Conservation (phyloP, 1,284 basidiomycete species). For the Malassezia vespertilionis region DNA sequence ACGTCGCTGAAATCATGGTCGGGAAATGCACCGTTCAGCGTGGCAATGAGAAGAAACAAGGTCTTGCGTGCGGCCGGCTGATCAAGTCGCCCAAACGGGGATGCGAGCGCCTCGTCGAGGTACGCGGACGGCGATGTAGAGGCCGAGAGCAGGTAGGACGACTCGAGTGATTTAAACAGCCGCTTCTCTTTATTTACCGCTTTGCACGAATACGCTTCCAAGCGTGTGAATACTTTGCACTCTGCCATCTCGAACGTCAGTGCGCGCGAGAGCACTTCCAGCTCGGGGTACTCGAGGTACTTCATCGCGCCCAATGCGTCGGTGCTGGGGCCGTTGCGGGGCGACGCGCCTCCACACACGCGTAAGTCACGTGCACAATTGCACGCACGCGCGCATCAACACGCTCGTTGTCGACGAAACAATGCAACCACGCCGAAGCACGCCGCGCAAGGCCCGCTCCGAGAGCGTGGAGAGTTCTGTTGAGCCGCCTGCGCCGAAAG, state of each 20-base stretch:
- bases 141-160: conserved; percentile 34
- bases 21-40: conserved; percentile 91
- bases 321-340: background rate
- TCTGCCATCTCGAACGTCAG: conserved; percentile 65
- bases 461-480: conserved; percentile 6
- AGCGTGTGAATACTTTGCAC: conserved; percentile 77
- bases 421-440: conserved; percentile 18
- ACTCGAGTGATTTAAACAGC: conserved; percentile 70
- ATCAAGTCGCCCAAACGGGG: conserved; percentile 50
- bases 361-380: conserved; percentile 8
- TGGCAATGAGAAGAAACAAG: conserved; percentile 84
- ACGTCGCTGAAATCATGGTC: conserved; percentile 95
- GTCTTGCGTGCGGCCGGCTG: conserved; percentile 63
- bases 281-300: conserved; percentile 73
- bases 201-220: conserved; percentile 97
- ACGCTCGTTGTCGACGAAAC: background rate
- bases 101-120: conserved; percentile 36
- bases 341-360: background rate
- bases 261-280: conserved; percentile 67
- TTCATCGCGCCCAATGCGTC: conserved; percentile 57
- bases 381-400: conserved; percentile 9
- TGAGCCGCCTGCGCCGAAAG: background rate
- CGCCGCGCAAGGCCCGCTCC: conserved; percentile 13
- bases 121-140: conserved; percentile 41
- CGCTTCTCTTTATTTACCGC: conserved; percentile 92